These are phyloP conservation scores for Candolleomyces eurysporus DNA, from an alignment of 768 basidiomycete species.

Conservation along the genomic window DNA sequence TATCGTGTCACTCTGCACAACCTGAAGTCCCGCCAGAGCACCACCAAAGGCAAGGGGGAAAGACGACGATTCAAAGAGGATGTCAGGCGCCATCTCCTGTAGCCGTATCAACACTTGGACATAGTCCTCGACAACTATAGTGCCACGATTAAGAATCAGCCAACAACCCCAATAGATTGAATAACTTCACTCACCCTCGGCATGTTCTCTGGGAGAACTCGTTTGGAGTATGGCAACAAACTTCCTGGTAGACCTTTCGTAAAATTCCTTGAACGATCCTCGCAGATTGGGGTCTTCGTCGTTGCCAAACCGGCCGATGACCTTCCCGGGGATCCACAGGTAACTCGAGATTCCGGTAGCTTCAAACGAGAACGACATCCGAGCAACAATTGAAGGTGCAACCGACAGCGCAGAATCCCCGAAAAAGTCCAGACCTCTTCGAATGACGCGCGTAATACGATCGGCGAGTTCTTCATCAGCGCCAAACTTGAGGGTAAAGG, in stretches of 20 bases:
- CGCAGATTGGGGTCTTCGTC: slow-evolving; percentile 57
- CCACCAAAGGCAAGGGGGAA: slow-evolving; percentile 79
- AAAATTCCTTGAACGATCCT: slow-evolving; percentile 57
- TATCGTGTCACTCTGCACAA: slow-evolving; percentile 80
- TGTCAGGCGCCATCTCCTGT: slow-evolving; percentile 63
- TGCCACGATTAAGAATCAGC: neutral
- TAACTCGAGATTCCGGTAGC: slow-evolving; percentile 80
- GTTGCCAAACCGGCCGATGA: slow-evolving; percentile 73
- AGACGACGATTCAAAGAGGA: slow-evolving; percentile 74
- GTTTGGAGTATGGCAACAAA: slow-evolving; percentile 64
- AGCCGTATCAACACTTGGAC: slow-evolving; percentile 75
- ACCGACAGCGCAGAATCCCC: slow-evolving; percentile 62
- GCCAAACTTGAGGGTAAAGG: slow-evolving; percentile 76
- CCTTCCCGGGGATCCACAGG: slow-evolving; percentile 91
- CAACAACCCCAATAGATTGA: neutral
- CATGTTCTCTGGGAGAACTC: slow-evolving; percentile 70
- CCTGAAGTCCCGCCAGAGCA: slow-evolving; percentile 73
- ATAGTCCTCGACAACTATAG: slow-evolving; percentile 85
- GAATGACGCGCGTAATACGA: slow-evolving; percentile 77
- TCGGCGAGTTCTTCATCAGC: slow-evolving; percentile 76
- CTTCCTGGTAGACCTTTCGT: slow-evolving; percentile 75
- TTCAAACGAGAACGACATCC: slow-evolving; percentile 81
- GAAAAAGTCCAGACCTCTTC: slow-evolving; percentile 84
- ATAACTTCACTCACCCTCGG: slow-evolving; percentile 70
- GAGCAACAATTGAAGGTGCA: slow-evolving; percentile 64